Conservation (phyloP, 495 filamentous ascomycete genomes). For the Xylaria telfairii region DNA sequence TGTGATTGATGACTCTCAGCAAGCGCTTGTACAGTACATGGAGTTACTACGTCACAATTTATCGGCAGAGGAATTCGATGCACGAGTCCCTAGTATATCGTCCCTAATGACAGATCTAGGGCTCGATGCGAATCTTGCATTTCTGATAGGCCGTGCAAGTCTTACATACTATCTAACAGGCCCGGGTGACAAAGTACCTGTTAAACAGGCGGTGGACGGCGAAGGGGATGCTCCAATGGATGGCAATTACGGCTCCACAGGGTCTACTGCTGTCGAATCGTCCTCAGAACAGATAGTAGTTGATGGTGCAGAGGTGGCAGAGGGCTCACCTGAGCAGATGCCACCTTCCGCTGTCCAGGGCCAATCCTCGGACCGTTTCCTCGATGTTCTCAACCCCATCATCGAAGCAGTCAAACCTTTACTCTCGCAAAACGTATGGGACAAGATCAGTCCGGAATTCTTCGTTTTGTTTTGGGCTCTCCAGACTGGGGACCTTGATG, state of each 20-base stretch:
- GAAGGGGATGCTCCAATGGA: slow-evolving; percentile 51
- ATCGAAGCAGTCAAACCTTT: slow-evolving; percentile 68
- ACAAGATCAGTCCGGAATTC: slow-evolving; percentile 73
- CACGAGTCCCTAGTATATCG: slow-evolving; percentile 75
- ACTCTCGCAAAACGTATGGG: slow-evolving; percentile 68
- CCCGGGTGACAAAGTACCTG: slow-evolving; percentile 38
- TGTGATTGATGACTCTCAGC: slow-evolving; percentile 87
- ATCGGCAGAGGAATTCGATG: slow-evolving; percentile 77
- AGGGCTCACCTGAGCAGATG: slow-evolving; percentile 31
- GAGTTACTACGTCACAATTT: slow-evolving; percentile 85
- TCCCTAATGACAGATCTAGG: slow-evolving; percentile 79
- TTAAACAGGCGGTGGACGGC: slow-evolving; percentile 40
- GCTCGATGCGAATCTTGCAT: slow-evolving; percentile 82
- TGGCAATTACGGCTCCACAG: slow-evolving; percentile 22
- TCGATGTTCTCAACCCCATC: slow-evolving; percentile 78
- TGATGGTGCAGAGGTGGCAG: slow-evolving; percentile 34
- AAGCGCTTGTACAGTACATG: slow-evolving; percentile 82
- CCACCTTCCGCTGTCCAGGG: slow-evolving; percentile 32
- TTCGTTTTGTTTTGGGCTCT: slow-evolving; percentile 95
- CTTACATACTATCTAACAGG: slow-evolving; percentile 57
- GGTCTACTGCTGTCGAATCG: slow-evolving; percentile 33
- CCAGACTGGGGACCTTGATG: slow-evolving; percentile 76
- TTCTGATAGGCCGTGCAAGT: slow-evolving; percentile 80
- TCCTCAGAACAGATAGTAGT: slow-evolving; percentile 49
- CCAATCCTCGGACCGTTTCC: slow-evolving; percentile 59